These are phyloP conservation scores for Colletotrichum tropicale DNA, from an alignment of 2,329 filamentous ascomycete species.

Conservation along the genomic window DNA sequence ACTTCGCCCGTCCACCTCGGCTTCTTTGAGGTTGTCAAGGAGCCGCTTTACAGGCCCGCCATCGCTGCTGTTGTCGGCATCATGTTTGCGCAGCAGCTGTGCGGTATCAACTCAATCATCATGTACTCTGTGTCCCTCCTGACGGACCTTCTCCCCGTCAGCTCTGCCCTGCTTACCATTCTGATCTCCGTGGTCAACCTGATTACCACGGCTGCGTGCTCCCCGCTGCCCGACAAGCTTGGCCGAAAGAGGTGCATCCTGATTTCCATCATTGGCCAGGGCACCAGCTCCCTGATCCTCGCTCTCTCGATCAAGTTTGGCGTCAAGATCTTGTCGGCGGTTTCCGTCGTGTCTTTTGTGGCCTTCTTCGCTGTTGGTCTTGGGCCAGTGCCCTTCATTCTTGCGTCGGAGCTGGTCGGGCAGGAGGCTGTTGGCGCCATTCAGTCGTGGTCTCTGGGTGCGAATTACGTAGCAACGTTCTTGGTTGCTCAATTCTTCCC, in stretches of 20 bases:
- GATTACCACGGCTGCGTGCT: constrained; percentile 78
- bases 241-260: constrained; percentile 88
- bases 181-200: constrained; percentile 88
- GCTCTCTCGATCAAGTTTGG: constrained; percentile 80
- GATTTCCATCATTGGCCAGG: constrained; percentile 84
- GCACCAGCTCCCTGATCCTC: constrained; percentile 75
- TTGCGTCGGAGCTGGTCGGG: constrained; percentile 88
- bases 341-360: constrained; percentile 86
- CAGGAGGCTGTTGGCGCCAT: constrained; percentile 90
- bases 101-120: constrained; percentile 94
- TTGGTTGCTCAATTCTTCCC: constrained; percentile 95
- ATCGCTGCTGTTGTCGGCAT: constrained; percentile 86
- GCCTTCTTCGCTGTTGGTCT: constrained; percentile 89
- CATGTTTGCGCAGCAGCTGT: constrained; percentile 92
- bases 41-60: constrained; percentile 72
- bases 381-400: constrained; percentile 92
- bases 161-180: constrained; percentile 84
- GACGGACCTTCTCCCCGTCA: constrained; percentile 78
- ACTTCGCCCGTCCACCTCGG: constrained; percentile 49
- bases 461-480: constrained; percentile 91
- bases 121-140: constrained; percentile 98
- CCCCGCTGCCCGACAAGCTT: constrained; percentile 84
- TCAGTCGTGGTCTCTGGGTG: constrained; percentile 85
- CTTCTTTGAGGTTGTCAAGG: constrained; percentile 68
- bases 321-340: constrained; percentile 76